A percentile compares a stretch with the other conserved stretches of the same genome.
These are phyloP conservation scores for Candida smagusa DNA, from an alignment of 1,139 yeast species.

Conservation along the genomic window DNA sequence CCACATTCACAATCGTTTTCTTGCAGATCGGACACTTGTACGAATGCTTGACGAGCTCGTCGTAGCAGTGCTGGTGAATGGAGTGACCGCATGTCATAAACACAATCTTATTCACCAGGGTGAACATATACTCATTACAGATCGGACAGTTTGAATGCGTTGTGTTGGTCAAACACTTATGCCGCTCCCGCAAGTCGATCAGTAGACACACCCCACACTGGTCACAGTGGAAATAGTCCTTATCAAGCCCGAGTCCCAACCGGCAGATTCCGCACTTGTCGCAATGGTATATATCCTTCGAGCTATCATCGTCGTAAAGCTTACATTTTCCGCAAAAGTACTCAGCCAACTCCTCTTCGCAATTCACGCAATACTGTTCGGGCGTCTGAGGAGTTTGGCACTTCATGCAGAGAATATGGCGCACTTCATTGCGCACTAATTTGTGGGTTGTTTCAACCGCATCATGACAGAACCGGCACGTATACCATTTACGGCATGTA, in stretches of 20 bases:
- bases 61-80: slow-evolving; percentile 81
- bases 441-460: slow-evolving; percentile 52
- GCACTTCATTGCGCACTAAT: slow-evolving; percentile 60
- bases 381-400: slow-evolving; percentile 79
- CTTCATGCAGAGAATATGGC: slow-evolving; percentile 74
- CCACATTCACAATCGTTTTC: slow-evolving; percentile 81
- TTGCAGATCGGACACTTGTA: slow-evolving; percentile 92
- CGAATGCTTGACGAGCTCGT: slow-evolving; percentile 72
- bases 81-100: slow-evolving; percentile 96
- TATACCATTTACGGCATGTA: slow-evolving; percentile 67
- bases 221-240: slow-evolving; percentile 87
- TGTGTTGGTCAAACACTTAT: slow-evolving; percentile 79
- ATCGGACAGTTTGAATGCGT: slow-evolving; percentile 93
- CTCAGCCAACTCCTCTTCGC: slow-evolving; percentile 65
- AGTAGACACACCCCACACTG: slow-evolving; percentile 89
- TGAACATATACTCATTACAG: slow-evolving; percentile 87
- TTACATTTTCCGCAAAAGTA: slow-evolving; percentile 79
- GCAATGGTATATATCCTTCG: slow-evolving; percentile 86
- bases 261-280: slow-evolving; percentile 91
- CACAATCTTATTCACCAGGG: slow-evolving; percentile 79
- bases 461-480: slow-evolving; percentile 89
- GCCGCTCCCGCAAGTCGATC: slow-evolving; percentile 72
- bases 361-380: slow-evolving; percentile 57
- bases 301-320: slow-evolving; percentile 78
- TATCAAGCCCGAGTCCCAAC: slow-evolving; percentile 80